These are phyloP conservation scores for Cytauxzoon felis DNA, from an alignment of 169 alveolate genomes.

Conservation along the genomic window DNA sequence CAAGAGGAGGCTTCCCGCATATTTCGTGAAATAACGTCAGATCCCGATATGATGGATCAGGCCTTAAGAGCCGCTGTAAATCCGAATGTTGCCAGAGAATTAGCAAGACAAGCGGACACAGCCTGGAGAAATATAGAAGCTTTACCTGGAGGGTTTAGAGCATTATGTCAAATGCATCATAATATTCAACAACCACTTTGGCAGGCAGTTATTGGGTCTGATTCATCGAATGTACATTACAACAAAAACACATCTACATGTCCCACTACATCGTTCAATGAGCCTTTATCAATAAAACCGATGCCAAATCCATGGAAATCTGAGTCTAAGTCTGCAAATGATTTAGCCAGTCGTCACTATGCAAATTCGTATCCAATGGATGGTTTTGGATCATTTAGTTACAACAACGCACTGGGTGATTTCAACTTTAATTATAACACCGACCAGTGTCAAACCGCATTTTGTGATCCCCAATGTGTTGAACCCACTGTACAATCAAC, in stretches of 20 bases:
- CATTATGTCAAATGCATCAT: slow-evolving; percentile 73
- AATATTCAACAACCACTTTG: slow-evolving; percentile 74
- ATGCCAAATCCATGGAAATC: slow-evolving; percentile 61
- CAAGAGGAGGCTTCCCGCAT: slow-evolving; percentile 54
- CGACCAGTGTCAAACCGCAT: slow-evolving; percentile 11
- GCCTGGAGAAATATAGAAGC: slow-evolving; percentile 78
- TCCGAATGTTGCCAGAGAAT: slow-evolving; percentile 75
- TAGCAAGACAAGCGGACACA: slow-evolving; percentile 74
- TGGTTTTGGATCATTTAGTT: neutral
- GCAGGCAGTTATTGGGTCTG: slow-evolving; percentile 49
- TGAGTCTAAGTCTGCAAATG: slow-evolving; percentile 3
- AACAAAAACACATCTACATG: neutral
- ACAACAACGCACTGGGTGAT: neutral
- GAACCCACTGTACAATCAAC: neutral
- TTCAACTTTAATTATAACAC: slow-evolving; percentile 7
- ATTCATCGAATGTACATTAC: neutral
- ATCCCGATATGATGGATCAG: slow-evolving; percentile 68
- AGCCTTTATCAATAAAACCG: slow-evolving; percentile 32
- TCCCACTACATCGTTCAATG: slow-evolving; percentile 2
- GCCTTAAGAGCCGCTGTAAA: slow-evolving; percentile 69
- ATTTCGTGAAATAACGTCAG: slow-evolving; percentile 64
- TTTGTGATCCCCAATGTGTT: neutral
- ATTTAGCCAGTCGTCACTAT: neutral
- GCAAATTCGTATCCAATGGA: neutral
- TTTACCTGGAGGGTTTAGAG: slow-evolving; percentile 76